Conservation (phyloP, 768 basidiomycete genomes). For the Suillus americanus region DNA sequence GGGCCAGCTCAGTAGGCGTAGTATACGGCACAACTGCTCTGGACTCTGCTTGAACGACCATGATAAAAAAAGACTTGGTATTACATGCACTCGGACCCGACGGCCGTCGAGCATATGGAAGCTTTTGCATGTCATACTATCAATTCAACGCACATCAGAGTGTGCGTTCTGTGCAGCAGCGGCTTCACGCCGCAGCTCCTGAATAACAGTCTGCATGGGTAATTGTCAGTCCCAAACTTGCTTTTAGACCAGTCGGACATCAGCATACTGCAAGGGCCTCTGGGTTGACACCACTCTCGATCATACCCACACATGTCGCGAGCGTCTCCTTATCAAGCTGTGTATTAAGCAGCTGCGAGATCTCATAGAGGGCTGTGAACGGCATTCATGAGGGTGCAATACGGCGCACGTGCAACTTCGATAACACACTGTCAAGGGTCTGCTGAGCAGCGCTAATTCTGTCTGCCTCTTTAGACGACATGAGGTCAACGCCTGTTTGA, state of each 20-base stretch:
- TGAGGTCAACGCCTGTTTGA: slow-evolving; percentile 8
- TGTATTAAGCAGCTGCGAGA: slow-evolving; percentile 86
- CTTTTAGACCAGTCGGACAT: neutral
- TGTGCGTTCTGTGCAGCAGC: slow-evolving; percentile 31
- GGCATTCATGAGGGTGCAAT: slow-evolving; percentile 13
- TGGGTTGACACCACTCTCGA: slow-evolving; percentile 90
- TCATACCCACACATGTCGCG: slow-evolving; percentile 90
- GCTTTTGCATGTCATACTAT: neutral
- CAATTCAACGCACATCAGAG: slow-evolving; percentile 26
- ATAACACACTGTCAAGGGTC: slow-evolving; percentile 64
- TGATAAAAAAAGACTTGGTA: neutral
- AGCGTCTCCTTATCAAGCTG: slow-evolving; percentile 87
- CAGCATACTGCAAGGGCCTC: slow-evolving; percentile 82
- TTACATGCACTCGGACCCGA: slow-evolving; percentile 2
- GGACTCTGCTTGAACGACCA: neutral
- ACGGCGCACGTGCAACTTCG: neutral
- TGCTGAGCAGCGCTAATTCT: slow-evolving; percentile 64
- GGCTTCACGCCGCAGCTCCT: slow-evolving; percentile 77
- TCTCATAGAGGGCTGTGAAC: slow-evolving; percentile 72
- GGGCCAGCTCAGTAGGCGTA: neutral
- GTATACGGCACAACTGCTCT: neutral
- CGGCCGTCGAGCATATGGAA: neutral
- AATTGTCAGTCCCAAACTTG: neutral
- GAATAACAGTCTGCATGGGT: slow-evolving; percentile 67
- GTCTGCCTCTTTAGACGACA: slow-evolving; percentile 54